Base-by-base conservation (phyloP, 2,329 filamentous ascomycete genomes). In the Fusarium lyarnte region DNA sequence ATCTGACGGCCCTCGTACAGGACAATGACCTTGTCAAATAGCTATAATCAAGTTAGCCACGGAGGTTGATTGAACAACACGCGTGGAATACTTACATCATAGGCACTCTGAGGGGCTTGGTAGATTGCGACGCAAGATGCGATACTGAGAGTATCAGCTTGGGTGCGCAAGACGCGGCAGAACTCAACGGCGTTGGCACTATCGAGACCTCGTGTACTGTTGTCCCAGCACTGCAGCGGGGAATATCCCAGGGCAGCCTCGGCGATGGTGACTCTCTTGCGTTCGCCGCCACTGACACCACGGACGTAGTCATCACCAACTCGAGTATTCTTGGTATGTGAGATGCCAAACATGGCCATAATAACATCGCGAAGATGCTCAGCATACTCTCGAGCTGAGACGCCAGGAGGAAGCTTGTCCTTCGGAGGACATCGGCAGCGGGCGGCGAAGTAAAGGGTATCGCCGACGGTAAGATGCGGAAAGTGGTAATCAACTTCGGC, bases 401-500 rank as follows among this genome's bases (percentile, higher is more conserved):
- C 83, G 21, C 89, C 89, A 3, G 84, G 82, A 2, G 90, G 90
- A 3, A 90, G 84, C 25, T 85, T 78, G 33, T 87, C 86, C 5
- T 42, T 47, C 0, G 35, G 55, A 0, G 91, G 90, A 25, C 89
- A 87, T 49, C 91, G 86, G 8, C 92, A 91, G 25, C 87, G 85
- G 10, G 92, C 91, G 16, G 93, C 92, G 69, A 94, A 94, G 59
- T 88, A 90, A 13, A 94, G 84, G 0, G 93, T 95, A 72, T 94
- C 91, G 53, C 91, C 92, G 17, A 94, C 92, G 3, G 88, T 90
- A 73, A 95, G 82, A 80, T 90, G 88, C 8, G 92, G 91, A 76
- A 94, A 94, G 80, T 94, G 92, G 6, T 91, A 90, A 78, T 95
- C 93, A 29, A 93, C 91, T 80, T 95, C 93, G 47, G 92, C 92